Evolutionary conservation across 805 yeast genomes (phyloP), one percentile per base, ranked within the genome.

Genomic region (Candida coquimbonensis): DNA sequence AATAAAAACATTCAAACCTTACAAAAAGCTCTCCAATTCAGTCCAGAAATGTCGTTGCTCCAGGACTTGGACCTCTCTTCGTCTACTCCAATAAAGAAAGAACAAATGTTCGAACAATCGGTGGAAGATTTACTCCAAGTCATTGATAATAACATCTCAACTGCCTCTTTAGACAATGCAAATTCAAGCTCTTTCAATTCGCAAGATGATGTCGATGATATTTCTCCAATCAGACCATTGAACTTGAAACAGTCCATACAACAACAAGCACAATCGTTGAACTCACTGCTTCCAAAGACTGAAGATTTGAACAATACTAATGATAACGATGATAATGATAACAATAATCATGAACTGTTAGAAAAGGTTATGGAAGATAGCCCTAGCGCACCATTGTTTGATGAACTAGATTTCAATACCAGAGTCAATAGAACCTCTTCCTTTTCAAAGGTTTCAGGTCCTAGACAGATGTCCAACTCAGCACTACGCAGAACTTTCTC

Each of bases 121-220:
- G 73, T 68, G 11, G 73, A 68, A 42, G 70, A 68, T 39, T 56
- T 70, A 12, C 47, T 70, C 17, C 61, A 62, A 13, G 59, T 57
- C 7, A 57, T 59, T 19, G 56, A 57, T 38, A 53, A 51, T 39
- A 59, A 59, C 44, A 53, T 59, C 8, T 57, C 61, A 21, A 44
- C 53, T 11, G 40, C 44, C 19, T 49, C 55, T n/a, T 38, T 53
- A 39, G 52, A 52, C 11, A 35, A 37, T 24, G 40, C 33, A 11
- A 35, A 35, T 13, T 37, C 43, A 11, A 35, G 36, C 31, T 35
- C 43, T 13, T 36, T 46, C 40, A 39, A 36, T 16, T 46, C 49
- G 5, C 43, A 41, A 17, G 43, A 44, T 13, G 35, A 42, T 1
- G 54, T 50, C 33, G 49, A 49, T 31, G 50, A 43, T 21, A 49